Base-by-base conservation (phyloP, 352 stramenopile genomes). In the Phytopythium montanum region DNA sequence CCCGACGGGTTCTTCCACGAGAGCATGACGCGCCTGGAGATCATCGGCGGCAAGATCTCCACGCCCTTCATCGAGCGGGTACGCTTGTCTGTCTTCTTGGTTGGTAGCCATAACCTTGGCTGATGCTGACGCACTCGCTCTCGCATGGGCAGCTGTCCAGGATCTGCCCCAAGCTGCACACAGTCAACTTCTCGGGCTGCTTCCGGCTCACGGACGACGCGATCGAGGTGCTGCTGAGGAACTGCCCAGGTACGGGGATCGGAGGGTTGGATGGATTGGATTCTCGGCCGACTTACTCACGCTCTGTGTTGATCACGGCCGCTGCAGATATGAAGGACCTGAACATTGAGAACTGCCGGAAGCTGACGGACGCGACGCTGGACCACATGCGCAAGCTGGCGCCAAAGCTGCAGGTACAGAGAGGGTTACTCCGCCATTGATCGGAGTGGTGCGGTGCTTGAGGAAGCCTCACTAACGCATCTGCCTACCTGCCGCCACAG, bases 281-380 rank as follows among this genome's bases (percentile, higher is more conserved):
- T 10, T 21, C n/a, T n/a, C n/a, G 38, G 4, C 16, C 38, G 18
- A 44, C 18, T 21, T 2, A 4, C 54, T 58, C 19, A 26, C 13
- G 14, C 31, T 19, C 21, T 29, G 23, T 29, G 23, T 14, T 29
- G 3, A 42, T 53, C 31, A 13, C 38, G 38, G 46, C 29, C 16
- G 23, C 33, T 44, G 31, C 57, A 94, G 87, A 96, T 0, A 83
- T 96, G 21, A 94, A 92, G 69, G 85, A 96, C 8, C 61, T 96
- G 50, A 94, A 94, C 57, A 72, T 96, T 42, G 83, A 94, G 64
- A 96, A 96, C 69, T 96, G 87, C 66, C 87, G 87, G 49, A 96
- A 96, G 56, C 68, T 96, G 50, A 94, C 84, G 44, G 86, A 96
- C 54, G 26, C 64, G 57, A 84, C 85, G 49, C 72, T 96, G 12